phyloP scores from a whole-genome alignment of 257 asterid species.

The Nicotiana tabacum region DNA sequence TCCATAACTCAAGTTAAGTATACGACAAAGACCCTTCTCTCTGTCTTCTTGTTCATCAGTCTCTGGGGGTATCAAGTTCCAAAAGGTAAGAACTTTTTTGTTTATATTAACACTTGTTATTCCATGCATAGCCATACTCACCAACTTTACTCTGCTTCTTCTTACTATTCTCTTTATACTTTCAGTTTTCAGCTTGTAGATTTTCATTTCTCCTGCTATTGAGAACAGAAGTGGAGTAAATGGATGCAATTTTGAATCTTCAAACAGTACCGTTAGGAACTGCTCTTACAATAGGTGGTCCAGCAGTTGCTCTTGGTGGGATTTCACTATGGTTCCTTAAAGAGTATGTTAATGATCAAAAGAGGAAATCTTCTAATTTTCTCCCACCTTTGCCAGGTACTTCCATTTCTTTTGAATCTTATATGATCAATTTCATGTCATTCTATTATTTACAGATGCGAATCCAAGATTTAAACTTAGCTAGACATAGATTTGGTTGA shows the following conservation, averaged over 20 bases:
- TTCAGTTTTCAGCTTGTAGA: neutral
- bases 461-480: too few relatives aligned
- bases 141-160: neutral
- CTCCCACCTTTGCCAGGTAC: slow-evolving; percentile 59
- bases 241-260: slow-evolving; percentile 41
- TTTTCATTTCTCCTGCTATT: neutral
- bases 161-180: neutral
- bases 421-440: neutral
- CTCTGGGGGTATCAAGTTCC: neutral
- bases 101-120: neutral
- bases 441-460: too few relatives aligned
- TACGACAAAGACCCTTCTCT: neutral
- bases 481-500: too few relatives aligned
- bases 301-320: slow-evolving; percentile 58
- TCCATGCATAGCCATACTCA: neutral
- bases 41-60: slow-evolving; percentile 5
- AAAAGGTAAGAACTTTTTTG: neutral
- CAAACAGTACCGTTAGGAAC: slow-evolving; percentile 45
- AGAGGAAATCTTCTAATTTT: slow-evolving; percentile 34
- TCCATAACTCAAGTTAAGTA: neutral
- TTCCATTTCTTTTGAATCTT: neutral
- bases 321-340: slow-evolving; percentile 46
- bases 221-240: slow-evolving; percentile 10
- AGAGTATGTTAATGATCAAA: slow-evolving; percentile 30
- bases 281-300: slow-evolving; percentile 43